Evolutionary conservation across 495 filamentous ascomycete species (phyloP).

Genomic region (Xylaria grammica): DNA sequence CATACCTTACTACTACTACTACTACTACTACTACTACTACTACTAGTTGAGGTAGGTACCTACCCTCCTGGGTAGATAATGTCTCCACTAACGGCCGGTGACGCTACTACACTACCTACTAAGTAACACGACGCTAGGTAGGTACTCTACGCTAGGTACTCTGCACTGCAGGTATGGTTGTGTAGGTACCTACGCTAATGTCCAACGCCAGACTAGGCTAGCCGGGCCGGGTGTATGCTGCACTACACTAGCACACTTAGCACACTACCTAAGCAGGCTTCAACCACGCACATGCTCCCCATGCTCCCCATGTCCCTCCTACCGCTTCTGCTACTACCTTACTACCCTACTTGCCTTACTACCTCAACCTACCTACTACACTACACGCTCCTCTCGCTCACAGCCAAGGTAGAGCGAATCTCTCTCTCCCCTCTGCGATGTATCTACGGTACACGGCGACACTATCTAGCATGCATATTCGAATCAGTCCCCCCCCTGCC

Average conservation of each 20-base stretch:
- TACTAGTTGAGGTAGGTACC: too few relatives aligned
- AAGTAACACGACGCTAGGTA: not conserved
- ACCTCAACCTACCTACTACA: too few relatives aligned
- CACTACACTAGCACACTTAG: not conserved
- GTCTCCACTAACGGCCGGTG: too few relatives aligned
- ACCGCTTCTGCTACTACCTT: not conserved
- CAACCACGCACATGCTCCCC: conserved; percentile 6
- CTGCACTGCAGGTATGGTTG: too few relatives aligned
- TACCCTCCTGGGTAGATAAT: too few relatives aligned
- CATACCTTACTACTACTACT: too few relatives aligned
- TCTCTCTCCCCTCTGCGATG: not conserved
- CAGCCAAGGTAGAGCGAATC: not conserved
- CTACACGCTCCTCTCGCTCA: not conserved
- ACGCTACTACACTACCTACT: too few relatives aligned
- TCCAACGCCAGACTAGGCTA: conserved; percentile 10
- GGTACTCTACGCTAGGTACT: not conserved
- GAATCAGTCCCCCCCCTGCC: conserved; percentile 14
- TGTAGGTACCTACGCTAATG: conserved; percentile 2
- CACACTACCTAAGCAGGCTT: not conserved
- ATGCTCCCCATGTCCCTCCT: not conserved
- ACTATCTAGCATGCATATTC: conserved; percentile 19
- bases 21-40: too few relatives aligned
- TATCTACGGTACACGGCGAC: not conserved
- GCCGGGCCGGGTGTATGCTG: conserved; percentile 16
- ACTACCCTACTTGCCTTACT: too few relatives aligned